Evolutionary conservation across 129 eudicot genomes (phyloP), one percentile per base, ranked within the genome.

Genomic region (Erigeron canadensis): DNA sequence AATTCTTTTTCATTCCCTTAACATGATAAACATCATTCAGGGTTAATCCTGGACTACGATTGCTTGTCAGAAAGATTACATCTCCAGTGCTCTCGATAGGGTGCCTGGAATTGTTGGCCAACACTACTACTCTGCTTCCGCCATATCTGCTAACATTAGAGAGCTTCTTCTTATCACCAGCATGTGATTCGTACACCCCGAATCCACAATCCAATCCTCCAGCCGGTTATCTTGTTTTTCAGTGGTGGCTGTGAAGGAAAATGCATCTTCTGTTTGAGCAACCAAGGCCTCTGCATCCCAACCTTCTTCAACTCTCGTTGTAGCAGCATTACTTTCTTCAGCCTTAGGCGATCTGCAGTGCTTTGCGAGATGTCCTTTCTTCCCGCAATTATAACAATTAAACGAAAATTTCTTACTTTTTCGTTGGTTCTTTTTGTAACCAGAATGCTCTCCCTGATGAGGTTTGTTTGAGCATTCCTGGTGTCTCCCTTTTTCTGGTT

Each of bases 291-390:
- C 62, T 56, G 64, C 42, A 2, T 59, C 42, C 42, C 64, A 58
- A 2, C 34, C 34, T 28, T 28, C 34, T 28, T 28, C 34, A 28
- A 28, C 34, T 28, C 34, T 28, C 2, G 41, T 23, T 22, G 64
- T 59, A 22, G 64, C 64, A 22, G 5, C 64, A 59, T 59, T 59
- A 59, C 64, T 6, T 23, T 59, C 42, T 23, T 59, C 64, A 22
- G 23, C 10, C 5, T 6, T 28, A 23, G 12, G 40, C 1, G 64
- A 59, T 16, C 64, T 23, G 17, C 64, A 59, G 9, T 59, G 23
- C n/a, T 34, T 59, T 59, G 64, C 64, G 2, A 59, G 15, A 23
- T 59, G 64, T 13, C 62, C 62, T 16, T 21, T 18, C 21, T 19
- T 18, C 12, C 62, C 37, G 23, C 39, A 56, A n/a, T 56, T 56